Evolutionary conservation across 345 rosid species (phyloP), one percentile per base, ranked within the genome.

Genomic region (Gossypium thurberi): DNA sequence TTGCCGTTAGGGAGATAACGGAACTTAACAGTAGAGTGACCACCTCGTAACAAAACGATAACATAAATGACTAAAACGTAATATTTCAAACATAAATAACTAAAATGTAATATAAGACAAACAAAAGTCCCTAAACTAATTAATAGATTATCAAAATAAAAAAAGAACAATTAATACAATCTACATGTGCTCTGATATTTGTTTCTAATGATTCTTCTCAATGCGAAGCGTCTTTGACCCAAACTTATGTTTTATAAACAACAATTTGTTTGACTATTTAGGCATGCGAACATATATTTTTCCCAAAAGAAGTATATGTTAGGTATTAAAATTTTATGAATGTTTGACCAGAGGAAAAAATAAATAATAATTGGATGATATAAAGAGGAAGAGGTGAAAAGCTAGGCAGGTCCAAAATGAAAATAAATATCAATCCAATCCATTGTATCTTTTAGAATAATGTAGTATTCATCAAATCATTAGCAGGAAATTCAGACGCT

Each of bases 141-240:
- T 25, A 47, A 47, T 33, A 48, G 7, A 28, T 28, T 28, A 21
- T 21, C 21, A 21, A 21, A 21, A 4, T 28, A 0, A 4, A 28
- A 28, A 28, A 28, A 28, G 4, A 28, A 28, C 33, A 28, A 33
- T 33, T 33, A 33, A 33, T 33, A 33, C 37, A 33, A 33, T 4
- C 37, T 33, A 33, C 37, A 5, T 33, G 5, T 33, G 7, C 14
- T 8, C 8, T 44, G 17, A 13, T 17, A 17, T 12, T 26, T 60
- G 14, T 9, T 10, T 25, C 56, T n/a, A 73, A 40, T 51, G 64
- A 53, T 73, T 53, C 75, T 72, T 74, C 6, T n/a, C 9, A 60
- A 47, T 79, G 71, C 75, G 85, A 80, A 78, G 74, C 91, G 84
- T 87, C 87, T 87, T 84, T 87, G 91, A 87, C 89, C 68, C 70